Evolutionary conservation across 2,329 filamentous ascomycete species (phyloP), one percentile per base, ranked within the genome.

Genomic region (Cercospora canescens): DNA sequence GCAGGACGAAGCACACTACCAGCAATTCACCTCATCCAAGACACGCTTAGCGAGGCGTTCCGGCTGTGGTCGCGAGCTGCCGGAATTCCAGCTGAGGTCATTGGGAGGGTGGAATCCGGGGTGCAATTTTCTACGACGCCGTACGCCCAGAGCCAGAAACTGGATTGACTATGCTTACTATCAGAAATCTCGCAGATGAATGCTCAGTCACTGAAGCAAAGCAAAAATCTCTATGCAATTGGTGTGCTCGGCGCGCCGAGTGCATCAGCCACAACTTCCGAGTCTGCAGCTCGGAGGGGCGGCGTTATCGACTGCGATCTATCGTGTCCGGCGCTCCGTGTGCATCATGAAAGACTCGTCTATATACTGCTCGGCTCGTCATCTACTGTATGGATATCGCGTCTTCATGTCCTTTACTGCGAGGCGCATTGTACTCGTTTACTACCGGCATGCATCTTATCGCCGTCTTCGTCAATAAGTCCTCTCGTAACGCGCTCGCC

Each of bases 341-440:
- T 54, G 59, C 59, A 52, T 61, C 59, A 16, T 61, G 45, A 24
- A 35, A 50, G 28, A 16, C 12, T 50, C 24, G 45, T 50, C 45
- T 62, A 48, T 62, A 41, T 62, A 18, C 59, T 35, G 48, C 48
- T 28, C 59, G 30, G 18, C 12, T 52, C 54, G 14, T 57, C 60
- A 24, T 63, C 45, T 62, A 41, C 61, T 52, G 62, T 50, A 62
- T 64, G 63, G 64, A 58, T 67, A 63, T 64, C 65, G 58, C 39
- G 63, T 58, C 37, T 59, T 57, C 30, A 57, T 48, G n/a, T 30
- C 62, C 41, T 81, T 87, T 94, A 95, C 87, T 95, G 92, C 35
- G 91, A 93, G 65, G 92, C 91, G 80, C 92, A 95, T 84, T 95
- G 92, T 66, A 95, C 91, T 69, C 92, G 88, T 83, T 94, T 91